Evolutionary conservation across 257 asterid genomes (phyloP), one percentile per base, ranked within the genome.

Genomic region (Paraleonurus japonicus): DNA sequence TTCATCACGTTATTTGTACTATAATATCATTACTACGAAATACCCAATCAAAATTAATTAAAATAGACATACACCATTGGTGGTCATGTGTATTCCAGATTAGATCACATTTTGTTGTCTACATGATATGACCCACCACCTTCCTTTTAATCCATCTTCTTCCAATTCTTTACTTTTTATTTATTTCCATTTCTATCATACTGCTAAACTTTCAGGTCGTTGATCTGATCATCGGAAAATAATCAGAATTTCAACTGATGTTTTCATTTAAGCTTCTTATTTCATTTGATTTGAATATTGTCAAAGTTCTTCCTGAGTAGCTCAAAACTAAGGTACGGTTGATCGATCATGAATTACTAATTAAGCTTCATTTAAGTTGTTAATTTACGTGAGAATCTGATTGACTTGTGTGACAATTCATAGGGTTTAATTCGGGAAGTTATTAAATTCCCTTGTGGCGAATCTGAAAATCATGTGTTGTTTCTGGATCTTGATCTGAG

Each of bases 401-500:
- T 80, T 33, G 80, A 67, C 51, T 72, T 19, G 24, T 19, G 55
- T 17, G 7, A 50, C 53, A 50, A 23, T 57, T 65, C 12, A 39
- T 41, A 23, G 69, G 76, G 65, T 66, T 78, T 64, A 43, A 61
- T 70, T 47, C 24, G 24, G 59, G 27, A 30, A 27, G 48, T 33
- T 63, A 8, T 35, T 67, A 24, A 62, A 57, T 61, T 65, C 24
- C 59, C 13, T 27, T 7, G 24, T 3, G 45, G 9, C n/a, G 27
- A 51, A 43, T 71, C 33, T 67, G 55, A n/a, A 32, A 2, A 51
- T 69, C 61, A 54, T 70, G 81, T 71, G 41, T 63, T 30, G 68
- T 77, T n/a, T 82, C 78, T 81, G 84, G 81, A 12, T 85, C 87
- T 82, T 81, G 90, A 82, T 80, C 84, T 73, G 79, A 78, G 60